A percentile compares a stretch with the other conserved stretches of the same genome.
phyloP scores from a whole-genome alignment of 371 early-diverging fungal genomes.

The Apophysomyces sp. region DNA sequence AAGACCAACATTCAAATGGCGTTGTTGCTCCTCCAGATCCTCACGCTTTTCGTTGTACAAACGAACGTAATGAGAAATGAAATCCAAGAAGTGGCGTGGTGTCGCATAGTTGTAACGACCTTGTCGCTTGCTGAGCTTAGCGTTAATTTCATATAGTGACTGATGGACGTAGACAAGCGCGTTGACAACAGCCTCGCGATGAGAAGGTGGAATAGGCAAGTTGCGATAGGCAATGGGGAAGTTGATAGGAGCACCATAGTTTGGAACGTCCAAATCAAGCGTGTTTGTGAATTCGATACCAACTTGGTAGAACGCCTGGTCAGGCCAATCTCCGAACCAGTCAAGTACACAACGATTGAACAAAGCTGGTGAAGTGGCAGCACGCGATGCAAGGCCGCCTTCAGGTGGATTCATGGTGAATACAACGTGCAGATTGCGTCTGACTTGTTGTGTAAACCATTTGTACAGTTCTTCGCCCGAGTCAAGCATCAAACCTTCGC shows the following conservation, averaged over 20 bases:
- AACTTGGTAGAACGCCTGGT: slow-evolving; percentile 97
- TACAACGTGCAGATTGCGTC: slow-evolving; percentile 96
- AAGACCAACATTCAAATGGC: slow-evolving; percentile 96
- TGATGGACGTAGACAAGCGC: slow-evolving; percentile 93
- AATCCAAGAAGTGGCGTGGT: slow-evolving; percentile 97
- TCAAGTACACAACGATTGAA: slow-evolving; percentile 99
- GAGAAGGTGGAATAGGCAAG: slow-evolving; percentile 70
- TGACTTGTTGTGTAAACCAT: slow-evolving; percentile 97
- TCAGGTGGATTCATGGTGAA: slow-evolving; percentile 99
- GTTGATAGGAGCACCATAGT: slow-evolving; percentile 67
- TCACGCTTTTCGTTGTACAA: slow-evolving; percentile 92
- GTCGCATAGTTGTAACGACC: slow-evolving; percentile 88
- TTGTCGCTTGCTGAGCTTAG: slow-evolving; percentile 78
- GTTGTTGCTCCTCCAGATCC: slow-evolving; percentile 97
- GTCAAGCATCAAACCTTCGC: slow-evolving; percentile 94
- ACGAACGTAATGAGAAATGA: slow-evolving; percentile 91
- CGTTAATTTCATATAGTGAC: slow-evolving; percentile 86
- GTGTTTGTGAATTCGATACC: slow-evolving; percentile 92
- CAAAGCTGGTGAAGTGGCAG: slow-evolving; percentile 97
- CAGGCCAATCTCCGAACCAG: slow-evolving; percentile 99
- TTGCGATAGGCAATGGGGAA: slow-evolving; percentile 83
- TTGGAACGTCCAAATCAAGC: slow-evolving; percentile 83
- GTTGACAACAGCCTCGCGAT: slow-evolving; percentile 87
- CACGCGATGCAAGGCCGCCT: slow-evolving; percentile 89
- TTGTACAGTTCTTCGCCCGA: slow-evolving; percentile 94